A percentile compares a stretch with the other conserved stretches of the same genome.
Conservation (phyloP, 805 yeast genomes). For the Metschnikowia picachoensis region DNA sequence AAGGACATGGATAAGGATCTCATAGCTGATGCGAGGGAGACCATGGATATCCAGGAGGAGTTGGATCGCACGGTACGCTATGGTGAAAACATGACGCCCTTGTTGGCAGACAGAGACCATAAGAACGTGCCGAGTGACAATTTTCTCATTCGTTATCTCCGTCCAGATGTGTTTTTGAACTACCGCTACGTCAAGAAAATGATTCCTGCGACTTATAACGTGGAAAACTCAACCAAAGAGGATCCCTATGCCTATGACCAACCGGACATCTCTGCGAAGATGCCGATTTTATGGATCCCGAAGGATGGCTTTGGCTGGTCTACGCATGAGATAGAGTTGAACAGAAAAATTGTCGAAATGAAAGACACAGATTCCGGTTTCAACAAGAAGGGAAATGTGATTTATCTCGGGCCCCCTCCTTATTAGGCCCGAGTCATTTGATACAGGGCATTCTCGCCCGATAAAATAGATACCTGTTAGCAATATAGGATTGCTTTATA, state of each 20-base stretch:
- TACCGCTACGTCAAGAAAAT: constrained; percentile 31
- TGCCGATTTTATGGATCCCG: constrained; percentile 92
- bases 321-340: constrained; percentile 49
- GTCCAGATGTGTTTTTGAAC: constrained; percentile 59
- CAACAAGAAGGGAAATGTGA: constrained; percentile 29
- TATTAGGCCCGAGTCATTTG: constrained; percentile 7
- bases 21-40: constrained; percentile 19
- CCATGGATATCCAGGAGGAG: constrained; percentile 21
- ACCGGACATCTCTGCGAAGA: constrained; percentile 66
- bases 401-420: constrained; percentile 34
- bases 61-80: constrained; percentile 14
- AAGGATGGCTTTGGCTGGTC: constrained; percentile 84
- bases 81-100: constrained; percentile 41
- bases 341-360: constrained; percentile 54
- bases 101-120: constrained; percentile 66
- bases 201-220: constrained; percentile 34
- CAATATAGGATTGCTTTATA: too few relatives aligned
- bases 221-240: constrained; percentile 42
- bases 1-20: constrained; percentile 9
- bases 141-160: constrained; percentile 46
- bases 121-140: constrained; percentile 34
- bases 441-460: too few relatives aligned
- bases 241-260: constrained; percentile 64
- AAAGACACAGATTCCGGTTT: constrained; percentile 67
- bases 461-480: too few relatives aligned